Percentiles rank a stretch among this genome's conserved stretches.
Conservation (phyloP, 306 rosid species). For the Trifolium fragiferum region DNA sequence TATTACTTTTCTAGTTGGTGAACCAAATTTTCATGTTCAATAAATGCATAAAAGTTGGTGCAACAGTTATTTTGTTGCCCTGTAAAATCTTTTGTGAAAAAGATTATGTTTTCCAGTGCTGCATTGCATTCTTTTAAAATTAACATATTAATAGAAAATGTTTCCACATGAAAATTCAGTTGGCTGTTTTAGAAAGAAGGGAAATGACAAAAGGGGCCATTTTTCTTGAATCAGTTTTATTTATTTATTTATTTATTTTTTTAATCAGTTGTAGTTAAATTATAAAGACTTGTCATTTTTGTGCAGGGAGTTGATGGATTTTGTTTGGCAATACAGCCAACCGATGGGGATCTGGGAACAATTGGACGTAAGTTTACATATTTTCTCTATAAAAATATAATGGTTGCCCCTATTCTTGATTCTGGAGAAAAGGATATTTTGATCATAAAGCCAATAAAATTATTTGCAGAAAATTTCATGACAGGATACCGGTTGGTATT, state of each 20-base stretch:
- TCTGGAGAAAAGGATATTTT: slow-evolving; percentile 20
- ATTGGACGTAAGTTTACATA: slow-evolving; percentile 80
- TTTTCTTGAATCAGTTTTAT: slow-evolving; percentile 21
- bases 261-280: slow-evolving; percentile 27
- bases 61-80: not conserved
- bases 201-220: not conserved
- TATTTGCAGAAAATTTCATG: slow-evolving; percentile 87
- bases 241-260: no score
- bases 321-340: slow-evolving; percentile 83
- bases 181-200: not conserved
- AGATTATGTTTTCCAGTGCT: not conserved
- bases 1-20: slow-evolving; percentile 21
- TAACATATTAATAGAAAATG: slow-evolving; percentile 10
- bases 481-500: slow-evolving; percentile 83
- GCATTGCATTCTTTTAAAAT: slow-evolving; percentile 16
- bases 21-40: not conserved
- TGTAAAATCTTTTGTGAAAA: not conserved
- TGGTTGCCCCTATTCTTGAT: slow-evolving; percentile 15
- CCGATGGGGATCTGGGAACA: slow-evolving; percentile 75
- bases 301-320: slow-evolving; percentile 77
- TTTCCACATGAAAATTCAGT: slow-evolving; percentile 14
- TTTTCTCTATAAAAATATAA: slow-evolving; percentile 27
- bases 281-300: slow-evolving; percentile 32
- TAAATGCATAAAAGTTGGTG: slow-evolving; percentile 9
- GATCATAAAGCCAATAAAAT: slow-evolving; percentile 16